Evolutionary conservation across 1,284 basidiomycete species (phyloP), one percentile per base, ranked within the genome.

Genomic region (Xerocomus alliaceus): DNA sequence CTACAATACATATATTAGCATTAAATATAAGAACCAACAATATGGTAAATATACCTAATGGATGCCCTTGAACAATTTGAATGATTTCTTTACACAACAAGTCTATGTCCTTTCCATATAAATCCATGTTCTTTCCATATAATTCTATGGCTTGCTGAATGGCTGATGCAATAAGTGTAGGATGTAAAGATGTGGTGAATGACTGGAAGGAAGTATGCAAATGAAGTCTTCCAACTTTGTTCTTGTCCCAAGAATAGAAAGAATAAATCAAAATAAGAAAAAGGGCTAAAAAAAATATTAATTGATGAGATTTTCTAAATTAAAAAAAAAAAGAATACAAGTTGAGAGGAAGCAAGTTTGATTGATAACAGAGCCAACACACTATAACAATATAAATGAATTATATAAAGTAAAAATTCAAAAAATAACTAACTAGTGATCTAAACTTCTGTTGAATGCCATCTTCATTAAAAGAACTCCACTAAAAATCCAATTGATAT

Each of bases 211-310:
- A 41, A 10, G 39, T 22, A 12, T 12, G 8, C 12, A 41, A n/a
- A n/a, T 41, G 39, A 41, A n/a, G 12, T 12, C 22, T 20, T 1
- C 9, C 9, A 1, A 6, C 10, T 17, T 24, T 32, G 3, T 54
- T 20, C 42, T 56, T n/a, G 5, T 56, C 24, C 29, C 52, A 57
- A 8, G 24, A 56, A 22, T 57, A 41, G 18, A 57, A 57, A 18
- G 37, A 56, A 18, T 57, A 31, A 1, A 42, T 31, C 4, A 57
- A 13, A 18, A 57, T 34, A 4, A 41, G 20, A 3, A 57, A 8
- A 28, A 56, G 4, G 12, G 55, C 55, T 57, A 7, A 18, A 42
- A 9, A 22, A 8, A 11, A n/a, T 24, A 9, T 12, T 54, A 2
- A 55, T 28, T 31, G 12, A 20, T 31, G 10, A 31, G 35, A 22